phyloP scores from a whole-genome alignment of 768 basidiomycete species.

The Scleroderma bovista region DNA sequence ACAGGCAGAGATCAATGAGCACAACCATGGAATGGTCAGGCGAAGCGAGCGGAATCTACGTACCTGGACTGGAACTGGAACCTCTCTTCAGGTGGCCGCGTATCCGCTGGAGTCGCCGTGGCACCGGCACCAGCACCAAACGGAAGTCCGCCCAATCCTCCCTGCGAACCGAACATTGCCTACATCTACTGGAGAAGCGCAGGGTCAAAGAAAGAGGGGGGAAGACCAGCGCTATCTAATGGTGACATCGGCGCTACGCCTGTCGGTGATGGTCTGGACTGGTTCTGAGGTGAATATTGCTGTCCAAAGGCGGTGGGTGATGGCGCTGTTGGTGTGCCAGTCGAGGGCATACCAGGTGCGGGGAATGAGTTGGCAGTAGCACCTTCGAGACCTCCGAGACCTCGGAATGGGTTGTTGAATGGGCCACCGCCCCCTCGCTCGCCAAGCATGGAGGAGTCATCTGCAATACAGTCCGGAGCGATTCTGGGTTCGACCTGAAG shows the following conservation, averaged over 20 bases:
- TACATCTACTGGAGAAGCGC: conserved; percentile 40
- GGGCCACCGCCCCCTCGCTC: conserved; percentile 37
- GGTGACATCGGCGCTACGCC: background rate
- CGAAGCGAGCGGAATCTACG: too few species aligned
- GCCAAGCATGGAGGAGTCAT: conserved; percentile 54
- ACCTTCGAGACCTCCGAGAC: background rate
- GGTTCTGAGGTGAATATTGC: background rate
- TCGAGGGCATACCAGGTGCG: conserved; percentile 53
- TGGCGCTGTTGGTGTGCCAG: conserved; percentile 20
- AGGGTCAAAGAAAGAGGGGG: conserved; percentile 33
- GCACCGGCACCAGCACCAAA: conserved; percentile 26
- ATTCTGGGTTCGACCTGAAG: conserved; percentile 67
- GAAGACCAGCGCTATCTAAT: background rate
- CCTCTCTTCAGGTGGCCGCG: conserved; percentile 82
- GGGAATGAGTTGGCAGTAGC: conserved; percentile 46
- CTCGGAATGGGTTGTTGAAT: conserved; percentile 5
- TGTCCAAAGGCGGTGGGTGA: conserved; percentile 11
- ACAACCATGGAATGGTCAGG: too few species aligned
- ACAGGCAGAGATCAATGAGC: too few species aligned
- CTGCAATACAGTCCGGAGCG: conserved; percentile 67
- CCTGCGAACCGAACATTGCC: conserved; percentile 26
- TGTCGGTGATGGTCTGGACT: conserved; percentile 1
- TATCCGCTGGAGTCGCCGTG: conserved; percentile 47
- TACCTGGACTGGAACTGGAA: conserved; percentile 85
- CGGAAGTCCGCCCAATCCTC: conserved; percentile 19